Conservation (phyloP, 192 early-diverging fungal genomes). For the Backusella liffmaniae region DNA sequence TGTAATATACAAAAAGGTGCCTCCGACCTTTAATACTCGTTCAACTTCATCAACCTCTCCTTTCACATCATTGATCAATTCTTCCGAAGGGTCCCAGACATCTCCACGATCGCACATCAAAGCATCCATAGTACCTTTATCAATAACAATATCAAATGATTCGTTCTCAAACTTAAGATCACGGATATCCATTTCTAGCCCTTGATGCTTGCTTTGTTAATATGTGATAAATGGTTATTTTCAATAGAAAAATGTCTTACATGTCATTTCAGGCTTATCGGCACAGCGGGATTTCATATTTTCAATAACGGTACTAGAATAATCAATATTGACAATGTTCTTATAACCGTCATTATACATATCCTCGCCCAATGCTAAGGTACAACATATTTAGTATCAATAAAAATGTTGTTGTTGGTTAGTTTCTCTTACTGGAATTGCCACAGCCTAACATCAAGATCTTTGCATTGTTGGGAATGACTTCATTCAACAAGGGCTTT, state of each 20-base stretch:
- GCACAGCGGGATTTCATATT: conserved; percentile 63
- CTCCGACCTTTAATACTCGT: conserved; percentile 70
- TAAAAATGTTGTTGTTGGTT: neutral
- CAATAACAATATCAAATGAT: conserved; percentile 75
- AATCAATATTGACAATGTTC: conserved; percentile 80
- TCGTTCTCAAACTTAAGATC: conserved; percentile 59
- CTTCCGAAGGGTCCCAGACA: conserved; percentile 81
- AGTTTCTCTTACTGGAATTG: conserved; percentile 58
- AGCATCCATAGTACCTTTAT: conserved; percentile 93
- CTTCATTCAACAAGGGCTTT: conserved; percentile 55
- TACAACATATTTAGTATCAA: neutral
- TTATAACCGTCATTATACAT: conserved; percentile 78
- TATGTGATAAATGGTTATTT: neutral
- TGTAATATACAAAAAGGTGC: conserved; percentile 85
- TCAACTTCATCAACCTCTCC: conserved; percentile 77
- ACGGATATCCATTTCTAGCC: conserved; percentile 78
- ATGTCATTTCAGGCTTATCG: conserved; percentile 53
- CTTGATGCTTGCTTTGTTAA: conserved; percentile 16
- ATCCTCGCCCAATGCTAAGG: conserved; percentile 65
- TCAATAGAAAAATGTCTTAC: conserved; percentile 30
- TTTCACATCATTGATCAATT: conserved; percentile 62
- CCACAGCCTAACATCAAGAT: conserved; percentile 89
- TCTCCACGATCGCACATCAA: conserved; percentile 85
- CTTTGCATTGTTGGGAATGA: conserved; percentile 50
- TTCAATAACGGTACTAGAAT: conserved; percentile 72